A percentile compares a stretch with the other conserved stretches of the same genome.
These are phyloP conservation scores for Dipsacomyces acuminosporus DNA, from an alignment of 371 early-diverging fungal genomes.

Conservation along the genomic window DNA sequence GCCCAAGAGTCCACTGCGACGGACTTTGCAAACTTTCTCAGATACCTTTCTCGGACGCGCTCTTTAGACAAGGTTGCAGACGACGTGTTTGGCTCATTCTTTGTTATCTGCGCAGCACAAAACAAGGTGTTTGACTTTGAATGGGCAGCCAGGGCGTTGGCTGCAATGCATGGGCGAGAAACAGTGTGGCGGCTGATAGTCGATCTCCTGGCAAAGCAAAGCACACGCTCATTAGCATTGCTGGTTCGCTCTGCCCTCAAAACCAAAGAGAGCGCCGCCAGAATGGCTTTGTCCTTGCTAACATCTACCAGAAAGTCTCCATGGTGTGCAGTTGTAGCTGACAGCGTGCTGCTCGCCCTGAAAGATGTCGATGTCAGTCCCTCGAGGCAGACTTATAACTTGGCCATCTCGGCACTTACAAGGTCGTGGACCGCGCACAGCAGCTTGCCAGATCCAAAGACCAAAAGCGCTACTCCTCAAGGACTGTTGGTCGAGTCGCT, in stretches of 20 bases:
- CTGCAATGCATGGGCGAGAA: neutral
- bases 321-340: constrained; percentile 4
- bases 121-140: constrained; percentile 22
- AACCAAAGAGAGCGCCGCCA: neutral
- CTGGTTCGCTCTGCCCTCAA: constrained; percentile 8
- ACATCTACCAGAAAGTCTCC: neutral
- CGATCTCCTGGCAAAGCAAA: constrained; percentile 4
- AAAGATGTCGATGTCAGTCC: neutral
- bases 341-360: constrained; percentile 2
- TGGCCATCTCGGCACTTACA: constrained; percentile 1
- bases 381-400: neutral
- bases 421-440: neutral
- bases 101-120: constrained; percentile 9
- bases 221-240: constrained; percentile 1
- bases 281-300: constrained; percentile 8
- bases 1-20: neutral
- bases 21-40: constrained; percentile 33
- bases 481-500: constrained; percentile 6
- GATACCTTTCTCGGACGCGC: constrained; percentile 23
- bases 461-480: neutral
- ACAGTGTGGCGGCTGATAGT: constrained; percentile 14
- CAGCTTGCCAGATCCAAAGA: neutral
- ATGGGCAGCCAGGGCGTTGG: constrained; percentile 18
- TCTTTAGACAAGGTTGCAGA: constrained; percentile 7
- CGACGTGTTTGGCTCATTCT: constrained; percentile 8